Conservation (phyloP, 306 rosid genomes). For the Prunus dulcis region DNA sequence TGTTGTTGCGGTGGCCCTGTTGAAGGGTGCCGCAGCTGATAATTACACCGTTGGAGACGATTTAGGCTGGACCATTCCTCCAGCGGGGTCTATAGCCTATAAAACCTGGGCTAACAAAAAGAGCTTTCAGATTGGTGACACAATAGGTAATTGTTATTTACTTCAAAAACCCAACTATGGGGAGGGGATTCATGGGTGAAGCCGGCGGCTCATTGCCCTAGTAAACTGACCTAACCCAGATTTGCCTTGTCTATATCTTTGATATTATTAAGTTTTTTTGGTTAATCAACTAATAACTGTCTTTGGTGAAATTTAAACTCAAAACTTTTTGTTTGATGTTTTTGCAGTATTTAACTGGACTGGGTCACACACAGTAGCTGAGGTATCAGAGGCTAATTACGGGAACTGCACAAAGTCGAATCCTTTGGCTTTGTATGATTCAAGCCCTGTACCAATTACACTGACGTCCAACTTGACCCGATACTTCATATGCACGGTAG, state of each 20-base stretch:
- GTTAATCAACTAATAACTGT: no score
- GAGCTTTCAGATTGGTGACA: conserved; percentile 20
- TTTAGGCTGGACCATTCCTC: conserved; percentile 32
- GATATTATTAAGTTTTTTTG: no score
- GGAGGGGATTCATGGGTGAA: no score
- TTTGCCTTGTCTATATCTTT: no score
- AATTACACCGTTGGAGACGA: conserved; percentile 22
- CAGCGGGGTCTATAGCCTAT: conserved; percentile 20
- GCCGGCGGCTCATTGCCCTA: no score
- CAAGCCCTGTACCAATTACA: conserved; percentile 22
- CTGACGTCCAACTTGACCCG: conserved; percentile 22
- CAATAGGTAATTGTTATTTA: neutral
- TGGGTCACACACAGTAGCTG: conserved; percentile 22
- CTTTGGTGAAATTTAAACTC: neutral
- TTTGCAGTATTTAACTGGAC: conserved; percentile 24
- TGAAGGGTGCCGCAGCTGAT: conserved; percentile 8
- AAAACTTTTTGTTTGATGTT: neutral
- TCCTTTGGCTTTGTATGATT: neutral
- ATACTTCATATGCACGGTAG: conserved; percentile 32
- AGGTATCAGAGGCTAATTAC: conserved; percentile 21
- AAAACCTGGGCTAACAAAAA: conserved; percentile 20
- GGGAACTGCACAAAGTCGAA: conserved; percentile 17
- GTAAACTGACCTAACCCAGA: no score
- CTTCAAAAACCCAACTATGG: no score
- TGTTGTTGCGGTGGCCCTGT: conserved; percentile 8